A percentile compares a stretch with the other conserved stretches of the same genome.
Conservation (phyloP, 768 basidiomycete species). For the Crucibulum laeve region DNA sequence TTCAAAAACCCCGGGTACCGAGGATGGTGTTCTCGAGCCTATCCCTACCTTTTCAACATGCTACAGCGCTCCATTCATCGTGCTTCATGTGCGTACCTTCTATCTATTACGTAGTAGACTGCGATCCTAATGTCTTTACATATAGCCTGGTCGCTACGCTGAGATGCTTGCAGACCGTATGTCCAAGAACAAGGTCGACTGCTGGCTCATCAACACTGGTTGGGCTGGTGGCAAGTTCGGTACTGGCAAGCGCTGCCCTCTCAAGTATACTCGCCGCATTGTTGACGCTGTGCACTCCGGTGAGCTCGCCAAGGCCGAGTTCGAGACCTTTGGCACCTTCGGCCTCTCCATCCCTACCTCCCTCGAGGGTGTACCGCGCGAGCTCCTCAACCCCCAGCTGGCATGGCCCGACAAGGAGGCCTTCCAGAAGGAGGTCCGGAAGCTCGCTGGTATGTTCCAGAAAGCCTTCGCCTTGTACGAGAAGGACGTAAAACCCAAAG, state of each 20-base stretch:
- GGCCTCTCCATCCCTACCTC: constrained; percentile 78
- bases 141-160: constrained; percentile 89
- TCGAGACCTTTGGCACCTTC: constrained; percentile 80
- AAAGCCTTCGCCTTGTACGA: constrained; percentile 93
- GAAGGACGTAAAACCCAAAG: constrained; percentile 76
- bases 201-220: constrained; percentile 99
- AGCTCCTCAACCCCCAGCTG: constrained; percentile 81
- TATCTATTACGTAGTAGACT: not conserved
- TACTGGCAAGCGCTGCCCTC: constrained; percentile 88
- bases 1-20: constrained; percentile 98
- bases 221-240: constrained; percentile 96
- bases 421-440: constrained; percentile 83
- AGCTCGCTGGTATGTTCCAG: constrained; percentile 90
- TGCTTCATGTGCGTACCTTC: constrained; percentile 70
- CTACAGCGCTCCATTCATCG: constrained; percentile 99
- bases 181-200: constrained; percentile 82
- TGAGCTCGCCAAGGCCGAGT: constrained; percentile 82
- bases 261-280: constrained; percentile 93
- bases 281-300: constrained; percentile 97
- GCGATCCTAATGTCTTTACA: constrained; percentile 2
- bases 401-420: constrained; percentile 91
- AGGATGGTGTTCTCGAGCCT: constrained; percentile 96
- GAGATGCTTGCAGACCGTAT: constrained; percentile 96
- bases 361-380: constrained; percentile 84
- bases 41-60: constrained; percentile 99